A percentile compares a stretch with the other conserved stretches of the same genome.
Evolutionary conservation across 257 asterid species (phyloP).

Genomic region (Osmanthus fragrans): DNA sequence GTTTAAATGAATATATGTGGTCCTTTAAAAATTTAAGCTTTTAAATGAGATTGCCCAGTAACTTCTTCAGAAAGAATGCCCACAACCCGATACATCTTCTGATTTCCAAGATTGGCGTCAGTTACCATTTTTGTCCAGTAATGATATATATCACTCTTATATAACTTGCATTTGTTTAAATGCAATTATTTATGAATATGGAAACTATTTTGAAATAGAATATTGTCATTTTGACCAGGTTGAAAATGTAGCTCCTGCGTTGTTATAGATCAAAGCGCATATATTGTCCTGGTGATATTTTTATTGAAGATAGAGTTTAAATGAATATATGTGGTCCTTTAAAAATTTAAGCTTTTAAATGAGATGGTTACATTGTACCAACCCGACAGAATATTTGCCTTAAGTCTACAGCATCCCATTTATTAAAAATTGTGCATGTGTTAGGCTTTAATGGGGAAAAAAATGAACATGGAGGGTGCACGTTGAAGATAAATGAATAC

Average conservation of each 20-base stretch:
- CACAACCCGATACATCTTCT: constrained; percentile 41
- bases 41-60: no score
- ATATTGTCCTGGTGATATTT: background rate
- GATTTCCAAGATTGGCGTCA: constrained; percentile 58
- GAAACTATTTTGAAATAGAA: constrained; percentile 12
- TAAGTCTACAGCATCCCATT: background rate
- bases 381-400: background rate
- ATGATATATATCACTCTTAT: constrained; percentile 22
- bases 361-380: background rate
- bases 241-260: background rate
- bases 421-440: background rate
- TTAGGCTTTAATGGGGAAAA: background rate
- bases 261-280: background rate
- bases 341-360: background rate
- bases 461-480: background rate
- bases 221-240: background rate
- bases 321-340: background rate
- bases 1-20: background rate
- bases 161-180: constrained; percentile 16
- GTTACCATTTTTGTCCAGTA: constrained; percentile 65
- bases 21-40: background rate
- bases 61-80: constrained; percentile 67
- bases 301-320: background rate
- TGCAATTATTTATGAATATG: background rate
- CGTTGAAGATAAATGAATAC: background rate